Evolutionary conservation across 225 moss, liverwort and hornwort species (phyloP), one percentile per base, ranked within the genome.

Genomic region (Neckera pumila): DNA sequence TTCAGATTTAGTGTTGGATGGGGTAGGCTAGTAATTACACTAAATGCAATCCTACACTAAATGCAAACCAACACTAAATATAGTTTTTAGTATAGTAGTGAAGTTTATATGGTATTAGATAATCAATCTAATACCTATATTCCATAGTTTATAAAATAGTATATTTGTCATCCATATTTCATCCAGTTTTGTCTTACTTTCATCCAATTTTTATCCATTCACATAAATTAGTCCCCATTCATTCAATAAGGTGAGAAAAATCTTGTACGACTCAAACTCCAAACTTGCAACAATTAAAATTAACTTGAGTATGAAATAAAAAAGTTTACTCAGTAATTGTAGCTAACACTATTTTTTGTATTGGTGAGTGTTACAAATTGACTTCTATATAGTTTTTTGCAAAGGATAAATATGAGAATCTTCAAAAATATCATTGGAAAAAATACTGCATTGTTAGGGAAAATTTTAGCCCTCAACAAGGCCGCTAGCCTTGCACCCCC

Each of bases 291-390:
- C 20, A 30, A 45, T 45, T 17, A 11, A 11, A 73, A 45, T 43
- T 14, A 10, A 72, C 0, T 27, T 28, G 11, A 28, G 0, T 74
- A 74, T 4, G 2, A 74, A 47, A 74, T 47, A 10, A 3, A 47
- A 31, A 19, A 47, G 1, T 26, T 26, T 14, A 71, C 11, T 18
- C n/a, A n/a, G n/a, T 1, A 0, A 0, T 1, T 75, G 2, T 11
- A 76, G 1, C 22, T 21, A 53, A 76, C 2, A 53, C 0, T 76
- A 21, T 17, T 43, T 45, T 0, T 26, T 9, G 9, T 71, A 27
- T 27, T 27, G 3, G 2, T 34, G 2, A 9, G 0, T 20, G 8
- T 34, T 20, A 5, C 13, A 53, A 33, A 53, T 5, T 76, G 22
- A 14, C 14, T 76, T 21, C 5, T 0, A 34, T 19, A 33, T 1